These are phyloP conservation scores for Erodium texanum DNA, from an alignment of 441 rosid genomes.

Conservation along the genomic window DNA sequence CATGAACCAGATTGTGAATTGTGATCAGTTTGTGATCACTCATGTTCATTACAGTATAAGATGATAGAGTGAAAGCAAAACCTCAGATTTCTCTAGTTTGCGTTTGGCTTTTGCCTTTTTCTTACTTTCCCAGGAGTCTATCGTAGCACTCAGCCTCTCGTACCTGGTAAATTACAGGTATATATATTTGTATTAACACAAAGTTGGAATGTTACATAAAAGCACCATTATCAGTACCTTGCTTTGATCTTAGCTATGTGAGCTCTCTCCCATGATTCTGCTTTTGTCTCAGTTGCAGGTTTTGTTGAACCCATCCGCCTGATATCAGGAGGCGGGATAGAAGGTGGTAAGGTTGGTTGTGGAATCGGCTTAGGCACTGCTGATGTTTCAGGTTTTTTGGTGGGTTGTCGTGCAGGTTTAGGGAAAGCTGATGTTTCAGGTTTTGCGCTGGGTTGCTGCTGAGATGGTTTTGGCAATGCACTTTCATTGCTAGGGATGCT, in stretches of 20 bases:
- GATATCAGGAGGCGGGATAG: conserved; percentile 10
- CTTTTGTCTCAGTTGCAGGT: conserved; percentile 26
- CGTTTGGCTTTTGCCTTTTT: conserved; percentile 47
- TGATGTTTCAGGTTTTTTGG: conserved; percentile 17
- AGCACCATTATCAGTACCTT: conserved; percentile 25
- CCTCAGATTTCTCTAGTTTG: conserved; percentile 53
- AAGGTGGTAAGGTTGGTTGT: conserved; percentile 18
- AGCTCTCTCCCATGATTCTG: conserved; percentile 53
- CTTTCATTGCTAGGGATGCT: too few species aligned
- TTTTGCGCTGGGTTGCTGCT: background rate
- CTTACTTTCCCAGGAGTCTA: conserved; percentile 48
- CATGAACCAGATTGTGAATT: conserved; percentile 8
- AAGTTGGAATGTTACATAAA: background rate
- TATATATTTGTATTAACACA: background rate
- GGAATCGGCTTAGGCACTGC: background rate
- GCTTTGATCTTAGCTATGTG: conserved; percentile 40
- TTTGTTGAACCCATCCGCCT: conserved; percentile 17
- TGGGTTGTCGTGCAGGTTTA: conserved; percentile 1
- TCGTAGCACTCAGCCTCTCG: conserved; percentile 33
- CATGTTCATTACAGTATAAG: background rate
- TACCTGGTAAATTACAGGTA: conserved; percentile 32
- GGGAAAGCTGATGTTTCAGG: background rate
- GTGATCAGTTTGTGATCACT: conserved; percentile 1
- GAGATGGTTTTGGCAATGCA: background rate
- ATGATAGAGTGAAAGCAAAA: conserved; percentile 14